Conservation (phyloP, 305 asterid genomes). For the Salvia sclarea region DNA sequence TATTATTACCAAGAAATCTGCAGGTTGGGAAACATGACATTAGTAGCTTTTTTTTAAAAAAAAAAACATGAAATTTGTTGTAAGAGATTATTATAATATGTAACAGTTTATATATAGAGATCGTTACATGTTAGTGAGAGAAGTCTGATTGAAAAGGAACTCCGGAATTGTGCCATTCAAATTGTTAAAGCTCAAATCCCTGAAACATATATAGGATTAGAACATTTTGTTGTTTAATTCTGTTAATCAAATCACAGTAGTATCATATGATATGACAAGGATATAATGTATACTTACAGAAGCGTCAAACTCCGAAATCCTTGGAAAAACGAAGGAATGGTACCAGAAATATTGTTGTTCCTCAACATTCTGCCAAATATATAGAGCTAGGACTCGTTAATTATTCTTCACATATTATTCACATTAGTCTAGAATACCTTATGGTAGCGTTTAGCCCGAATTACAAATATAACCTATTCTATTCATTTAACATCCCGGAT, state of each 20-base stretch:
- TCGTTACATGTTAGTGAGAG: constrained; percentile 59
- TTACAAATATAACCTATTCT: no score
- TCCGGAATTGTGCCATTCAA: constrained; percentile 61
- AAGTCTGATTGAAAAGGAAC: constrained; percentile 48
- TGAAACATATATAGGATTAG: constrained; percentile 35
- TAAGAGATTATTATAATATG: background rate
- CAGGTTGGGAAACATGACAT: background rate
- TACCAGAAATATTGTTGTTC: constrained; percentile 77
- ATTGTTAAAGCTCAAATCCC: constrained; percentile 89
- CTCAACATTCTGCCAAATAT: constrained; percentile 60
- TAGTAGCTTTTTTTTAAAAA: background rate
- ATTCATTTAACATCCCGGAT: no score
- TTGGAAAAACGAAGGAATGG: constrained; percentile 55
- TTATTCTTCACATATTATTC: no score
- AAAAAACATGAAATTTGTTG: background rate
- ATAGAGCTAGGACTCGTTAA: background rate
- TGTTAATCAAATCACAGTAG: background rate
- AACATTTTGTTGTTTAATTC: background rate
- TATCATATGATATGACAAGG: background rate
- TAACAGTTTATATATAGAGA: background rate
- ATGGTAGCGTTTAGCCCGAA: no score
- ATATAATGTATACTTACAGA: constrained; percentile 48
- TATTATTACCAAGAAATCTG: constrained; percentile 83
- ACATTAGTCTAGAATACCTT: no score
- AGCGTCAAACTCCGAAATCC: constrained; percentile 44